A percentile compares a stretch with the other conserved stretches of the same genome.
These are phyloP conservation scores for Dactylellina cionopaga DNA, from an alignment of 2,329 filamentous ascomycete genomes.

Conservation along the genomic window DNA sequence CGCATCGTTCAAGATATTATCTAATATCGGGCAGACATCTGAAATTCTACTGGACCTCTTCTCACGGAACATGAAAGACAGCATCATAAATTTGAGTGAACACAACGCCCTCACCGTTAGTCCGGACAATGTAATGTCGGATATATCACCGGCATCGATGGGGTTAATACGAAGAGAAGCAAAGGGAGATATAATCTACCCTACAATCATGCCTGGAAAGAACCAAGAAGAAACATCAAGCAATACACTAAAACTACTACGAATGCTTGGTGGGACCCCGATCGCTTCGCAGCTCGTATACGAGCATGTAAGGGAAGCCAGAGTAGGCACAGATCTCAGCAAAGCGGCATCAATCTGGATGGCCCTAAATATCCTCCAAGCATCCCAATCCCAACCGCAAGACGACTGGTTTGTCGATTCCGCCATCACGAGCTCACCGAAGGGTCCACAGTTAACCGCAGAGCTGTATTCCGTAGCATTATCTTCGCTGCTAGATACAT, in stretches of 20 bases:
- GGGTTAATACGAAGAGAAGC: slow-evolving; percentile 35
- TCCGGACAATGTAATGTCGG: slow-evolving; percentile 28
- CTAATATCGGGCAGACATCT: slow-evolving; percentile 71
- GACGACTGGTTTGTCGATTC: slow-evolving; percentile 66
- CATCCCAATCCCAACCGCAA: slow-evolving; percentile 58
- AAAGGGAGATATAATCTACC: slow-evolving; percentile 7
- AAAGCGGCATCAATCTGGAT: slow-evolving; percentile 56
- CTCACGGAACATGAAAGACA: slow-evolving; percentile 76
- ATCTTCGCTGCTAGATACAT: slow-evolving; percentile 68
- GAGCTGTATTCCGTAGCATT: slow-evolving; percentile 78
- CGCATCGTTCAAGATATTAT: slow-evolving; percentile 74
- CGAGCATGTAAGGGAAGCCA: slow-evolving; percentile 55
- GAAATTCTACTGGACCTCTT: slow-evolving; percentile 74
- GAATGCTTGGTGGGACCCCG: slow-evolving; percentile 68
- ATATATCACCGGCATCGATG: slow-evolving; percentile 44
- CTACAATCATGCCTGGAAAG: slow-evolving; percentile 68
- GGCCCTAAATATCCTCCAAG: slow-evolving; percentile 56
- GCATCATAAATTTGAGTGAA: slow-evolving; percentile 67
- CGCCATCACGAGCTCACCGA: slow-evolving; percentile 42
- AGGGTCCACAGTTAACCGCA: slow-evolving; percentile 61
- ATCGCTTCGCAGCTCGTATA: slow-evolving; percentile 59
- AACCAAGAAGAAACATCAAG: slow-evolving; percentile 72
- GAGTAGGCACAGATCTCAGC: slow-evolving; percentile 44
- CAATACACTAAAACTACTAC: slow-evolving; percentile 70
- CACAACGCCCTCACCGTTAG: slow-evolving; percentile 22